phyloP scores from a whole-genome alignment of 164 flowering plant genomes.

The Umbellularia californica region DNA sequence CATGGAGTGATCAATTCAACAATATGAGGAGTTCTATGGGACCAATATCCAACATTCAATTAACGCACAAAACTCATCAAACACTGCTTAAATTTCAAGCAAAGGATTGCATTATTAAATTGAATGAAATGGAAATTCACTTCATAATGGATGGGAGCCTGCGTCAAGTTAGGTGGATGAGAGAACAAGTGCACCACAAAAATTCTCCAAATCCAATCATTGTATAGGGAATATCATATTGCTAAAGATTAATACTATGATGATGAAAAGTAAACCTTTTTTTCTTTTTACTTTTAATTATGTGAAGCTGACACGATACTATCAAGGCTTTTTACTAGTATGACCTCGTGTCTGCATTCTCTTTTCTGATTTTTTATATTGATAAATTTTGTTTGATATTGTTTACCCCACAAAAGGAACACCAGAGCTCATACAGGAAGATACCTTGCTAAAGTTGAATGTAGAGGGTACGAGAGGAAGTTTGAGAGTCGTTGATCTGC shows the following conservation, averaged over 20 bases:
- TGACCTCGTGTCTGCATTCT: not conserved
- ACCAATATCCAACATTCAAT: not conserved
- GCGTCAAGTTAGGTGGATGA: not conserved
- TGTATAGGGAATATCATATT: too few relatives aligned
- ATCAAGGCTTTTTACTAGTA: not conserved
- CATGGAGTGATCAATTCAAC: not conserved
- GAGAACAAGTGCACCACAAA: too few relatives aligned
- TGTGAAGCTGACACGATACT: too few relatives aligned
- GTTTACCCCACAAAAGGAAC: not conserved
- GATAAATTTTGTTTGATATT: not conserved
- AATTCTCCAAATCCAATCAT: too few relatives aligned
- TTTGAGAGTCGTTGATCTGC: slow-evolving; percentile 62
- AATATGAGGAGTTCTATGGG: not conserved
- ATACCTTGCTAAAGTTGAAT: slow-evolving; percentile 65
- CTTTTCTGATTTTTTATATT: too few relatives aligned
- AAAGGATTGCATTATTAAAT: not conserved
- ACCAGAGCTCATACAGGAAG: not conserved
- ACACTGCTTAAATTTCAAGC: not conserved
- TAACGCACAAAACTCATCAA: not conserved
- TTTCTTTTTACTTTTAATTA: too few relatives aligned
- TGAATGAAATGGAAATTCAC: not conserved
- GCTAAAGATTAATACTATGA: too few relatives aligned
- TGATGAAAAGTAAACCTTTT: too few relatives aligned
- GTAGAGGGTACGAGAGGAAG: slow-evolving; percentile 79
- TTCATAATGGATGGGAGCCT: not conserved